Evolutionary conservation across 768 basidiomycete genomes (phyloP).

Genomic region (Pleurotus pulmonarius): DNA sequence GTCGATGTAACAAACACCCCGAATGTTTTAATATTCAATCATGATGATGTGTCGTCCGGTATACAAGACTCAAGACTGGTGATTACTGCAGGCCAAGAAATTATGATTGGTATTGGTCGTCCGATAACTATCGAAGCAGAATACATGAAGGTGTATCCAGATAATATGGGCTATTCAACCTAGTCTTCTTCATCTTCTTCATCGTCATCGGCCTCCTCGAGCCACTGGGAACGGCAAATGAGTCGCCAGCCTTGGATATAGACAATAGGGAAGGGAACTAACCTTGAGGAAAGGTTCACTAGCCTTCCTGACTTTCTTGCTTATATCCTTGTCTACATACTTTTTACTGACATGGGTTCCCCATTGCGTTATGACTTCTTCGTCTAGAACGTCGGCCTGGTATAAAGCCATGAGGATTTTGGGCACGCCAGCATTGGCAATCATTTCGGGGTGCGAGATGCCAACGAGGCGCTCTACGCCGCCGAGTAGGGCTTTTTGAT

Average conservation of each 20-base stretch:
- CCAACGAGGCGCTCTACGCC: constrained; percentile 88
- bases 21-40: no score
- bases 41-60: no score
- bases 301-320: constrained; percentile 95
- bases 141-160: no score
- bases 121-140: no score
- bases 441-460: constrained; percentile 57
- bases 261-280: constrained; percentile 13
- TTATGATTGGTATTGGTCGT: no score
- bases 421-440: constrained; percentile 55
- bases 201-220: constrained; percentile 84
- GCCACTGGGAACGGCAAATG: constrained; percentile 52
- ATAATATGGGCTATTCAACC: background rate
- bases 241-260: background rate
- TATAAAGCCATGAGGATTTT: constrained; percentile 95
- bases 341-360: constrained; percentile 96
- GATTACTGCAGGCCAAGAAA: no score
- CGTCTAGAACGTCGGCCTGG: constrained; percentile 88
- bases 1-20: no score
- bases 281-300: constrained; percentile 95
- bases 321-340: constrained; percentile 91
- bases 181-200: constrained; percentile 49
- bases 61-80: no score
- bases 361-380: constrained; percentile 88
- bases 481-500: constrained; percentile 91